Base-by-base conservation (phyloP, 768 basidiomycete species). In the Mycena vulgaris region DNA sequence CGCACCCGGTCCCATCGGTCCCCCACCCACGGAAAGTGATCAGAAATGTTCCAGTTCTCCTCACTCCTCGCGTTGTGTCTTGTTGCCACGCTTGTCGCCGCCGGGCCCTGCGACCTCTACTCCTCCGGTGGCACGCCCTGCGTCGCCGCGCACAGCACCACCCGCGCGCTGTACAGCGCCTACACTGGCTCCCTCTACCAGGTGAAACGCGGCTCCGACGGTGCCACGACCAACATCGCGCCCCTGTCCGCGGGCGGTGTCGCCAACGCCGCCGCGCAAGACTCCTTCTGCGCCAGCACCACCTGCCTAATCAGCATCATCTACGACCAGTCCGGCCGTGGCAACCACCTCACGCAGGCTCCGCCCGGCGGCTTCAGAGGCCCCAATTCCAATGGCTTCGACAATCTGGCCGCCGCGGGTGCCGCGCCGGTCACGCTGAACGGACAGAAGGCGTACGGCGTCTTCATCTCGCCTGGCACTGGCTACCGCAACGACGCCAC, bases 371-470 rank as follows among this genome's bases (percentile, higher is more conserved):
- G 58, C n/a, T n/a, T n/a, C n/a, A n/a, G n/a, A n/a, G n/a, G n/a
- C n/a, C n/a, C n/a, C 28, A 55, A 27, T 37, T 39, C 63, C 23
- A 39, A n/a, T 21, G 70, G 70, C 33, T n/a, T 40, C 42, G 70
- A 68, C 65, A 68, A 67, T 51, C 59, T 67, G 53, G 70, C 70
- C n/a, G 21, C 49, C 51, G 70, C 70, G 27, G 53, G 16, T 45
- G 65, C 39, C 52, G 70, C 70, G 49, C 70, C 70, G 28, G 57
- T 71, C 65, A 64, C 63, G 27, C 65, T 71, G 59, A 70, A 70
- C 55, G 63, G 68, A 39, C 68, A 64, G 37, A 64, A 64, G 47
- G 68, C 55, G 30, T 70, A 64, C 45, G 68, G 68, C 45, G 68
- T 70, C 61, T 70, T 70, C 56, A 60, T 70, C 33, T 2, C 63